Evolutionary conservation across 1,284 basidiomycete genomes (phyloP).

Genomic region (Pseudozyma pruni): DNA sequence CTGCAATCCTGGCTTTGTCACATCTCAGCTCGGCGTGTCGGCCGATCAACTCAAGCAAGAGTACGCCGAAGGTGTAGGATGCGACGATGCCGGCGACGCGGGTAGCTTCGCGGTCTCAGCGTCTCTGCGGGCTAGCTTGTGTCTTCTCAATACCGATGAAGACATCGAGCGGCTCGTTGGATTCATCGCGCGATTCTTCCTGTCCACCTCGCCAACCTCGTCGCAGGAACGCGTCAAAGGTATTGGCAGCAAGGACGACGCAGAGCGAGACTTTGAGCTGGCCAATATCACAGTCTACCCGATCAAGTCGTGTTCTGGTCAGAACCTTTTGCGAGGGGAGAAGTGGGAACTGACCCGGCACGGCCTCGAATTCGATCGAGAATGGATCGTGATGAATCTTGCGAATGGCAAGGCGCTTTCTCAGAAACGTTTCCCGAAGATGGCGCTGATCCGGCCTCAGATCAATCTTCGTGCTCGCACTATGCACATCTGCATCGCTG

Average conservation of each 20-base stretch:
- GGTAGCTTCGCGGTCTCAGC: conserved; percentile 13
- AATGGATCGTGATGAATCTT: conserved; percentile 54
- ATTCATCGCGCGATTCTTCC: conserved; percentile 47
- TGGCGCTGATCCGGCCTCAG: conserved; percentile 51
- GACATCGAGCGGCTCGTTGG: conserved; percentile 46
- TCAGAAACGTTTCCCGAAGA: conserved; percentile 47
- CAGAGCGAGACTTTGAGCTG: conserved; percentile 17
- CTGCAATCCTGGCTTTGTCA: conserved; percentile 56
- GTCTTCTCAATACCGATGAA: conserved; percentile 43
- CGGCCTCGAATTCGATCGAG: conserved; percentile 49
- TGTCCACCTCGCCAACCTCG: conserved; percentile 11
- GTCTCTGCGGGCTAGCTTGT: conserved; percentile 46
- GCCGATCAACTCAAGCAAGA: conserved; percentile 35
- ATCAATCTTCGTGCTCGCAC: conserved; percentile 21
- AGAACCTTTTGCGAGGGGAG: conserved; percentile 21
- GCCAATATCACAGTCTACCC: conserved; percentile 48
- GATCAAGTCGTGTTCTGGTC: conserved; percentile 56
- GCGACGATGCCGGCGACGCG: conserved; percentile 34
- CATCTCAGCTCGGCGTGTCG: conserved; percentile 31
- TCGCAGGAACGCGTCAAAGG: no score
- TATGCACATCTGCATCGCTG: conserved; percentile 23
- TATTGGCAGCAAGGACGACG: neutral
- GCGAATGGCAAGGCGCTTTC: conserved; percentile 46
- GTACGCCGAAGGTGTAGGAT: conserved; percentile 52
- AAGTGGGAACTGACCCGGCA: conserved; percentile 41